Percentiles rank a stretch among this genome's conserved stretches.
These are phyloP conservation scores for Pseudocercospora fijiensis DNA, from an alignment of 2,329 filamentous ascomycete species.

Conservation along the genomic window DNA sequence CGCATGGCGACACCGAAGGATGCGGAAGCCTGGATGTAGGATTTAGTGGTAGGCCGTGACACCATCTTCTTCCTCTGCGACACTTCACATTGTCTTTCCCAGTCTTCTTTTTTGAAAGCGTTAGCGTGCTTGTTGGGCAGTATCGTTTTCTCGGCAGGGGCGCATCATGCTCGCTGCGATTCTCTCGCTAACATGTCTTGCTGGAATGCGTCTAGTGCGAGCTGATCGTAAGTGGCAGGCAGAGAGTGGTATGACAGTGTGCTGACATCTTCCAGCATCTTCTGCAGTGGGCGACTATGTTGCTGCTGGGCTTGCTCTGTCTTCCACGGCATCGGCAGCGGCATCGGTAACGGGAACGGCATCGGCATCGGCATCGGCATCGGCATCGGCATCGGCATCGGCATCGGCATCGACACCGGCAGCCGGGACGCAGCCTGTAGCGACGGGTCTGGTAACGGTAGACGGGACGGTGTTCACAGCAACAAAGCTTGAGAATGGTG, in stretches of 20 bases:
- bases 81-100: neutral
- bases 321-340: neutral
- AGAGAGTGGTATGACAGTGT: neutral
- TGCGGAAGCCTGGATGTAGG: neutral
- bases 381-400: too few species aligned
- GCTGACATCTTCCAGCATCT: neutral
- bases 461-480: constrained; percentile 3
- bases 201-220: neutral
- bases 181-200: neutral
- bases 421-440: neutral
- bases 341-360: too few species aligned
- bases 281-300: constrained; percentile 10
- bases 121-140: neutral
- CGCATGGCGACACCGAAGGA: neutral
- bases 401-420: too few species aligned
- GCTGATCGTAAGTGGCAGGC: neutral
- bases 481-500: constrained; percentile 8
- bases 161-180: constrained; percentile 1
- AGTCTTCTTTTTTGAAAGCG: neutral
- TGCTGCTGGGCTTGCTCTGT: constrained; percentile 1
- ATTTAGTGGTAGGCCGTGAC: neutral
- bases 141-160: neutral
- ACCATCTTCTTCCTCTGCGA: too few species aligned
- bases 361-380: too few species aligned
- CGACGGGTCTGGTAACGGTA: neutral